Conservation (phyloP, 1,284 basidiomycete genomes). For the Blastosporella zonata region DNA sequence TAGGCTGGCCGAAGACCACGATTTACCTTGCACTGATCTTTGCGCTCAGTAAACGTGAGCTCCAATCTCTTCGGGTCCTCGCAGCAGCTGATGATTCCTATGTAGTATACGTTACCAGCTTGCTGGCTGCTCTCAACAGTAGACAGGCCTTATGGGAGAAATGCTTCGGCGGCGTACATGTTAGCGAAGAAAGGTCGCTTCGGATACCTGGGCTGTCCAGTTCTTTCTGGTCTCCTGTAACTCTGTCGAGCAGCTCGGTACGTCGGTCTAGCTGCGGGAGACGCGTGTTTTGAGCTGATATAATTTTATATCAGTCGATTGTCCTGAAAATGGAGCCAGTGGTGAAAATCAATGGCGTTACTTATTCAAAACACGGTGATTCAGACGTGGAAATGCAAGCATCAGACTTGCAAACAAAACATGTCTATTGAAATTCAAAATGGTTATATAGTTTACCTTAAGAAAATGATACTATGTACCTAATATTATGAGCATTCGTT, state of each 20-base stretch:
- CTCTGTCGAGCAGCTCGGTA: background rate
- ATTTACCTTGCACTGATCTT: background rate
- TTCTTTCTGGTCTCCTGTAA: background rate
- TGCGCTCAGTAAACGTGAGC: background rate
- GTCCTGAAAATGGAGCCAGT: background rate
- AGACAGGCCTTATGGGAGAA: background rate
- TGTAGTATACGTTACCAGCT: constrained; percentile 1
- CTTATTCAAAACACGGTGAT: background rate
- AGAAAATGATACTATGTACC: no score
- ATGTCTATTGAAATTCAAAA: no score
- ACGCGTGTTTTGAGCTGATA: background rate
- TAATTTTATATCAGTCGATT: background rate
- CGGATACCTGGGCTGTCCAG: background rate
- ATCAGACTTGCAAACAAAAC: no score
- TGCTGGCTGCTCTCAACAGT: constrained; percentile 1
- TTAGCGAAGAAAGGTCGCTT: background rate
- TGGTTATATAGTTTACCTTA: no score
- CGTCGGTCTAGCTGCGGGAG: background rate
- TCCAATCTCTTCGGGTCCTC: background rate
- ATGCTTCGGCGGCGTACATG: background rate
- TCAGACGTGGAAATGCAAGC: background rate
- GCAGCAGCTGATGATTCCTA: background rate
- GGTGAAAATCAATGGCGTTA: background rate
- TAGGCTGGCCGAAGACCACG: constrained; percentile 3
- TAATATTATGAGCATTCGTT: no score